These are phyloP conservation scores for Fragilariopsis cylindrus DNA, from an alignment of 108 stramenopile genomes.

Conservation along the genomic window DNA sequence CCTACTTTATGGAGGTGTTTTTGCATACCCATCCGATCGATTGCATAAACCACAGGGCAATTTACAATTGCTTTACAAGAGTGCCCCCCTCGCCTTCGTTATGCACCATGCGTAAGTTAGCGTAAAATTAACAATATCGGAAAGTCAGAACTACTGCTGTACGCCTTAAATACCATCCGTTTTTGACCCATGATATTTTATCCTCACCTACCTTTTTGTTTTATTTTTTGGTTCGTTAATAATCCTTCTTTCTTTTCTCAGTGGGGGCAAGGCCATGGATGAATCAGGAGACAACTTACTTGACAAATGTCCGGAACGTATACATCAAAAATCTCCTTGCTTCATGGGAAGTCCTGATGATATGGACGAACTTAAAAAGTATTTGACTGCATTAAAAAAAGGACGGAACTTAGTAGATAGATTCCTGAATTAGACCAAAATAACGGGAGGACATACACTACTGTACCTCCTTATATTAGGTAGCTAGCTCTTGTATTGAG, in stretches of 20 bases:
- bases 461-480: too few species aligned
- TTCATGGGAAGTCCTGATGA: conserved; percentile 87
- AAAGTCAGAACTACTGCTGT: background rate
- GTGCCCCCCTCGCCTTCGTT: conserved; percentile 94
- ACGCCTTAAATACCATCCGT: background rate
- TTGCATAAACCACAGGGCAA: conserved; percentile 81
- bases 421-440: too few species aligned
- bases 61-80: conserved; percentile 86
- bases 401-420: too few species aligned
- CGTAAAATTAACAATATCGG: background rate
- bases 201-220: background rate
- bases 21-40: conserved; percentile 90
- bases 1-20: conserved; percentile 96
- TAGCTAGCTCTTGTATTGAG: too few species aligned
- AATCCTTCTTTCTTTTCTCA: background rate
- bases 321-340: conserved; percentile 82
- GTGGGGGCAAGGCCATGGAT: conserved; percentile 77
- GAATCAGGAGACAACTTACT: conserved; percentile 53
- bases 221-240: too few species aligned
- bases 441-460: too few species aligned
- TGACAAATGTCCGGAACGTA: conserved; percentile 56
- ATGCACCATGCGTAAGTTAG: conserved; percentile 73
- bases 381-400: conserved; percentile 30
- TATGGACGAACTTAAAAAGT: conserved; percentile 72
- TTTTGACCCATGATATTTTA: background rate